Conservation (phyloP, 2,329 filamentous ascomycete genomes). For the Lojkania enalia region DNA sequence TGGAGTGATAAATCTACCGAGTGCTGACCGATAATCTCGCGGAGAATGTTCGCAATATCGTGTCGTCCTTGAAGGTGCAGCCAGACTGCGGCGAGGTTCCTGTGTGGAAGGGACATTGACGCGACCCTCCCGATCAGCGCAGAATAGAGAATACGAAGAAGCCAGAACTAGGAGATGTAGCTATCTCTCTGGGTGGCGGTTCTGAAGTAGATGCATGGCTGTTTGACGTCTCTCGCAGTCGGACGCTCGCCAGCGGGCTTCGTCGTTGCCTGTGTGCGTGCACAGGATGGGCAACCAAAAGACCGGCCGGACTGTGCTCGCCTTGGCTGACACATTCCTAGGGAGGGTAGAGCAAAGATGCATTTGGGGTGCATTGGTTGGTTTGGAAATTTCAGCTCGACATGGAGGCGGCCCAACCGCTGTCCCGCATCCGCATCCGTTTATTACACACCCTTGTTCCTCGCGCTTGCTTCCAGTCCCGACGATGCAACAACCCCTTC, state of each 20-base stretch:
- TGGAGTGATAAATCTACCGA: slow-evolving; percentile 32
- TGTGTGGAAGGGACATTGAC: slow-evolving; percentile 32
- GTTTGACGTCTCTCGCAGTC: slow-evolving; percentile 7
- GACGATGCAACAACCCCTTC: slow-evolving; percentile 1
- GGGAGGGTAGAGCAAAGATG: slow-evolving; percentile 16
- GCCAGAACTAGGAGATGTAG: slow-evolving; percentile 19
- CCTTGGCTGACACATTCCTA: slow-evolving; percentile 25
- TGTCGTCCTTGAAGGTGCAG: slow-evolving; percentile 38
- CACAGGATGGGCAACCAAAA: slow-evolving; percentile 14
- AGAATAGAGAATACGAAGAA: slow-evolving; percentile 16
- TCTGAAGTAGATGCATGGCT: slow-evolving; percentile 23
- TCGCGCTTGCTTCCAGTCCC: slow-evolving; percentile 1
- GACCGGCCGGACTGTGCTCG: slow-evolving; percentile 17
- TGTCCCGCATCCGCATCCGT: slow-evolving; percentile 2
- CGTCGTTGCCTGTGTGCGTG: slow-evolving; percentile 20
- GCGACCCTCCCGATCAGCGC: slow-evolving; percentile 16
- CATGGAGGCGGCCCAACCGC: neutral
- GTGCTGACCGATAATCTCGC: slow-evolving; percentile 44
- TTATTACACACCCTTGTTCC: slow-evolving; percentile 11
- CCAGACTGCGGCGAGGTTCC: slow-evolving; percentile 41
- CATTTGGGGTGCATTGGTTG: slow-evolving; percentile 18
- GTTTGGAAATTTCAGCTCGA: slow-evolving; percentile 19
- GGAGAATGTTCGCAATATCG: slow-evolving; percentile 39
- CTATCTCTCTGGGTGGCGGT: slow-evolving; percentile 17
- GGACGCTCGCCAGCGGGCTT: slow-evolving; percentile 13